Conservation (phyloP, 176 grass and related monocot genomes). For the Rhynchospora pubera region DNA sequence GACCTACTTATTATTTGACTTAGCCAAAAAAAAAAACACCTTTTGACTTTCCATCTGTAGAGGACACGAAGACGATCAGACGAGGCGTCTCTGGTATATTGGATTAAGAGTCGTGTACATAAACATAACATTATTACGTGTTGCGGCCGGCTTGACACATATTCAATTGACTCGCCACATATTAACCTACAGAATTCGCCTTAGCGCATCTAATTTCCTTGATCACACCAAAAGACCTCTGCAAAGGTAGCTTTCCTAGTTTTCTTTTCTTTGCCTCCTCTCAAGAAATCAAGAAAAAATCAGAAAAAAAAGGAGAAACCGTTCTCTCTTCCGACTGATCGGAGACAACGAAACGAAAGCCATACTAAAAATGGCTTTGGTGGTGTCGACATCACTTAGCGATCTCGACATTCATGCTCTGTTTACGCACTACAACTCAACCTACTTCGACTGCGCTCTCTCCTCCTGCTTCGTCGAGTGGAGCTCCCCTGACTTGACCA, state of each 20-base stretch:
- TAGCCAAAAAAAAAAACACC: no score
- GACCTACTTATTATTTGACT: no score
- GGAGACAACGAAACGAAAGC: not conserved
- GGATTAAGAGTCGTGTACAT: no score
- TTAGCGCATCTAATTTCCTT: not conserved
- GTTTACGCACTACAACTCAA: conserved; percentile 46
- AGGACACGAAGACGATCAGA: no score
- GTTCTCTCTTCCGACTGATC: not conserved
- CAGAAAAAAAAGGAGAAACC: not conserved
- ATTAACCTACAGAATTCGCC: not conserved
- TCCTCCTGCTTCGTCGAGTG: conserved; percentile 39
- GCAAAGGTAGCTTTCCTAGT: no score
- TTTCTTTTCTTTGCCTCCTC: no score
- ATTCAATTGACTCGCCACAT: not conserved
- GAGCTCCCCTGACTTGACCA: conserved; percentile 15
- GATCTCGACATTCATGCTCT: conserved; percentile 38
- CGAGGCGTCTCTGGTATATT: no score
- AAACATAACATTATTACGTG: not conserved
- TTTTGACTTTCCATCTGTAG: no score
- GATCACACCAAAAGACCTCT: not conserved
- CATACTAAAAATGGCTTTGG: not conserved
- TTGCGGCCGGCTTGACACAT: not conserved
- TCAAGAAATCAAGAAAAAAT: not conserved
- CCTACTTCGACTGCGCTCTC: conserved; percentile 59
- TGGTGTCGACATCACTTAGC: conserved; percentile 21